phyloP scores from a whole-genome alignment of 2,329 filamentous ascomycete genomes.

The Aspergillus thermomutatus region DNA sequence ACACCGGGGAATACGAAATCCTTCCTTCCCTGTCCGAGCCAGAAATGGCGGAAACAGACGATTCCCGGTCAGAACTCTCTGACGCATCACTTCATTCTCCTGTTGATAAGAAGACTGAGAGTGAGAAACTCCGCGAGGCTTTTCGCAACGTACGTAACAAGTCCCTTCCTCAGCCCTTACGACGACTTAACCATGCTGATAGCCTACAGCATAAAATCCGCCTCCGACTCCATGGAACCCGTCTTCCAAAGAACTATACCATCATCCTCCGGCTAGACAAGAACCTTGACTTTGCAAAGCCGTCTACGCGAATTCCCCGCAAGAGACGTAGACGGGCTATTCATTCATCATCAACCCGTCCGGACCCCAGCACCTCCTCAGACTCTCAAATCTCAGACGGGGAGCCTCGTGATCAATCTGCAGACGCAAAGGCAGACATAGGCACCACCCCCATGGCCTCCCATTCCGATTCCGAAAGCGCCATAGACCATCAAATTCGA shows the following conservation, averaged over 20 bases:
- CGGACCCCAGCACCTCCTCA: conserved; percentile 12
- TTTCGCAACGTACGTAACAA: conserved; percentile 43
- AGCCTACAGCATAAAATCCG: conserved; percentile 52
- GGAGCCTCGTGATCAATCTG: background rate
- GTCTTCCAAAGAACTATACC: conserved; percentile 53
- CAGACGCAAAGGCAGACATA: background rate
- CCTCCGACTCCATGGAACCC: conserved; percentile 53
- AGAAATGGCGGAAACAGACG: conserved; percentile 36
- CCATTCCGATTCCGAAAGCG: conserved; percentile 12
- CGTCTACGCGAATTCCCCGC: conserved; percentile 13
- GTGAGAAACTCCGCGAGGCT: conserved; percentile 48
- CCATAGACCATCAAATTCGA: conserved; percentile 54
- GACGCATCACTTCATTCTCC: conserved; percentile 1
- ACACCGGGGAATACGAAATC: conserved; percentile 58
- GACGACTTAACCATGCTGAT: background rate
- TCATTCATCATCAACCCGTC: background rate
- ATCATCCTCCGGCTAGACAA: conserved; percentile 50
- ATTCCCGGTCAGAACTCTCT: conserved; percentile 22
- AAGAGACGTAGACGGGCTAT: conserved; percentile 19
- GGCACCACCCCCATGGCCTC: background rate
- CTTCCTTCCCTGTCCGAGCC: conserved; percentile 43
- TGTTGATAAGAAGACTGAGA: conserved; percentile 26
- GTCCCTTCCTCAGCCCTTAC: background rate
- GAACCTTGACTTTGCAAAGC: conserved; percentile 11
- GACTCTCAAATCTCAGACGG: background rate